Evolutionary conservation across 495 filamentous ascomycete genomes (phyloP).

Genomic region (Annulohypoxylon moriforme): DNA sequence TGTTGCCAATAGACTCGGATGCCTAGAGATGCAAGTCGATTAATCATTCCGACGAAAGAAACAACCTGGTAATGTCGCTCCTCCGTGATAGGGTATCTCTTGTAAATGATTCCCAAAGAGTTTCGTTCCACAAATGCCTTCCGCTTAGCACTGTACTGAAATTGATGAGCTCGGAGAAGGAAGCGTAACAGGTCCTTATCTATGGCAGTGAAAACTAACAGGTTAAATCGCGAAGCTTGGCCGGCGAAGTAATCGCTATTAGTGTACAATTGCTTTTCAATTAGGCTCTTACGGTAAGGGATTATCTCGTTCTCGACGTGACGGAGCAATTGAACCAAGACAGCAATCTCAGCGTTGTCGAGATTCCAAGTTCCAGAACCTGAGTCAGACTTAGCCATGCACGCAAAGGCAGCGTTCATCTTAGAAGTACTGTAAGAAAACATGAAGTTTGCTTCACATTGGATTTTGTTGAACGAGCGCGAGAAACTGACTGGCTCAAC

Average conservation of each 20-base stretch:
- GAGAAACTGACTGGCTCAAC: neutral
- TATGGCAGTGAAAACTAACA: neutral
- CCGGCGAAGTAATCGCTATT: conserved; percentile 32
- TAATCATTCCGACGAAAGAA: neutral
- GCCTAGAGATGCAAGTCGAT: conserved; percentile 12
- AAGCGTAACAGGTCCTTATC: neutral
- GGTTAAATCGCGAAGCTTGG: conserved; percentile 13
- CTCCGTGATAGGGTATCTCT: conserved; percentile 15
- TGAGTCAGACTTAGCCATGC: neutral
- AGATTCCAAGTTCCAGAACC: conserved; percentile 16
- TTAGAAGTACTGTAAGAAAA: neutral
- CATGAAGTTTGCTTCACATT: neutral
- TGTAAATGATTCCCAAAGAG: neutral
- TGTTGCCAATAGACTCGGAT: conserved; percentile 11
- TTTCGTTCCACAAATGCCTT: conserved; percentile 11
- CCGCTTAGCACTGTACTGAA: conserved; percentile 7
- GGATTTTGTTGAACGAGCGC: neutral
- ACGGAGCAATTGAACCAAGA: neutral
- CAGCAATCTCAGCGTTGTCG: conserved; percentile 20
- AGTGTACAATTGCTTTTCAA: neutral
- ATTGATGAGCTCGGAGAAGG: conserved; percentile 1
- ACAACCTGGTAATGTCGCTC: conserved; percentile 15
- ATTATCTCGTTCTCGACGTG: conserved; percentile 2
- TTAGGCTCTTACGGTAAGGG: conserved; percentile 1
- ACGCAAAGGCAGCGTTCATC: neutral